A percentile compares a stretch with the other conserved stretches of the same genome.
Evolutionary conservation across 495 filamentous ascomycete genomes (phyloP).

Genomic region (Parathielavia hyrcaniae): DNA sequence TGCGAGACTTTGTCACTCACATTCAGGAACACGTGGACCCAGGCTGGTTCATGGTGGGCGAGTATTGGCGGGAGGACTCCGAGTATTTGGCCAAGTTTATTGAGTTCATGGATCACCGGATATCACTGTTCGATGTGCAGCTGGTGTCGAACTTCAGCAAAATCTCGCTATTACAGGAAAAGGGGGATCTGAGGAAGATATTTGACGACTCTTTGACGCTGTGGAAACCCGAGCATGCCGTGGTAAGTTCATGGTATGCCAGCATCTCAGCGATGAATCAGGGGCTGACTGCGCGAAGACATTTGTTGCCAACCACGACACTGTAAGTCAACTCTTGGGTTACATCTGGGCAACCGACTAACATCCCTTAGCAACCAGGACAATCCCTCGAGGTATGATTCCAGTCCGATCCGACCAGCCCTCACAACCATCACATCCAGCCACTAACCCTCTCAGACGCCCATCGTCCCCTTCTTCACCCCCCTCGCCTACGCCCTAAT

Average conservation of each 20-base stretch:
- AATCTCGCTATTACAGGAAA: conserved; percentile 39
- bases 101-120: conserved; percentile 50
- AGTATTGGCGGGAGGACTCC: conserved; percentile 63
- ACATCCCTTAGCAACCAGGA: conserved; percentile 28
- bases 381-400: conserved; percentile 26
- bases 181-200: conserved; percentile 46
- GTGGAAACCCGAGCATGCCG: conserved; percentile 53
- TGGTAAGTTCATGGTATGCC: conserved; percentile 30
- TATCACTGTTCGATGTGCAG: conserved; percentile 62
- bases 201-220: conserved; percentile 57
- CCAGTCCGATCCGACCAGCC: background rate
- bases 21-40: conserved; percentile 45
- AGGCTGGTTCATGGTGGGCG: conserved; percentile 63
- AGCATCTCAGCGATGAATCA: background rate
- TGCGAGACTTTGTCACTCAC: conserved; percentile 41
- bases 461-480: conserved; percentile 53
- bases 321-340: conserved; percentile 43
- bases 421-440: no score
- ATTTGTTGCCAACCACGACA: conserved; percentile 53
- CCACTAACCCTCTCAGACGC: conserved; percentile 37
- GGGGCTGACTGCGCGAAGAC: conserved; percentile 23
- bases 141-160: conserved; percentile 58
- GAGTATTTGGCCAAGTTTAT: conserved; percentile 52
- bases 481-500: conserved; percentile 58
- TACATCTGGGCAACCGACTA: conserved; percentile 16